Conservation (phyloP, 805 yeast species). For the Saccharomycopsis malanga region DNA sequence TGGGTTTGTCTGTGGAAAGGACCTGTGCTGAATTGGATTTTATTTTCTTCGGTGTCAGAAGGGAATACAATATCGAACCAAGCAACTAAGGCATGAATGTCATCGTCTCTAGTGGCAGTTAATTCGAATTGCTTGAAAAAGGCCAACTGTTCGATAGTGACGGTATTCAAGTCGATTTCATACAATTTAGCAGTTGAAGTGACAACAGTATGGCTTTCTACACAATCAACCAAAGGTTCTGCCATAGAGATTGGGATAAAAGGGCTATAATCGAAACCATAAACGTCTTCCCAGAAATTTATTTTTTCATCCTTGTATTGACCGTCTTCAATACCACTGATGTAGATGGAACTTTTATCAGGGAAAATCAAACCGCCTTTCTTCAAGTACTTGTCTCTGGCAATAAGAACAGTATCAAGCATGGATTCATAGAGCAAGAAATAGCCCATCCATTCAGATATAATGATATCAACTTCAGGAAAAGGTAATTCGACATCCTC, state of each 20-base stretch:
- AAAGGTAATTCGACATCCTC: conserved; percentile 88
- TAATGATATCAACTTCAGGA: conserved; percentile 85
- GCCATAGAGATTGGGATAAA: conserved; percentile 79
- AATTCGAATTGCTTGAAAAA: conserved; percentile 66
- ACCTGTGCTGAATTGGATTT: conserved; percentile 81
- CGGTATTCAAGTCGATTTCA: conserved; percentile 86
- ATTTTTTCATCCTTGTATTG: conserved; percentile 88
- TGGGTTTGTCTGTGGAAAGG: conserved; percentile 93
- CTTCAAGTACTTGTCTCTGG: conserved; percentile 79
- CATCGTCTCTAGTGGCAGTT: conserved; percentile 69
- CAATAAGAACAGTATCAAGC: conserved; percentile 92
- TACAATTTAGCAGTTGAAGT: conserved; percentile 68
- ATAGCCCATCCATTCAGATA: conserved; percentile 99
- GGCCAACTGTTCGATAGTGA: conserved; percentile 71
- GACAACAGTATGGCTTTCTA: conserved; percentile 65
- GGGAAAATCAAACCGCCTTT: conserved; percentile 90
- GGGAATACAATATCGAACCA: conserved; percentile 97
- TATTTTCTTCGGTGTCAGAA: conserved; percentile 35
- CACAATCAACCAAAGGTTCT: conserved; percentile 96
- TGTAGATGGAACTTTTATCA: conserved; percentile 81
- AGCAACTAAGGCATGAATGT: conserved; percentile 80
- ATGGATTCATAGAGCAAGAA: conserved; percentile 92
- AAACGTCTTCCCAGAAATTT: conserved; percentile 92
- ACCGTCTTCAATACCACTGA: conserved; percentile 91
- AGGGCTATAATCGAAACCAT: conserved; percentile 94